Evolutionary conservation across 208 protist species (phyloP).

Genomic region (Leishmania amazonensis): DNA sequence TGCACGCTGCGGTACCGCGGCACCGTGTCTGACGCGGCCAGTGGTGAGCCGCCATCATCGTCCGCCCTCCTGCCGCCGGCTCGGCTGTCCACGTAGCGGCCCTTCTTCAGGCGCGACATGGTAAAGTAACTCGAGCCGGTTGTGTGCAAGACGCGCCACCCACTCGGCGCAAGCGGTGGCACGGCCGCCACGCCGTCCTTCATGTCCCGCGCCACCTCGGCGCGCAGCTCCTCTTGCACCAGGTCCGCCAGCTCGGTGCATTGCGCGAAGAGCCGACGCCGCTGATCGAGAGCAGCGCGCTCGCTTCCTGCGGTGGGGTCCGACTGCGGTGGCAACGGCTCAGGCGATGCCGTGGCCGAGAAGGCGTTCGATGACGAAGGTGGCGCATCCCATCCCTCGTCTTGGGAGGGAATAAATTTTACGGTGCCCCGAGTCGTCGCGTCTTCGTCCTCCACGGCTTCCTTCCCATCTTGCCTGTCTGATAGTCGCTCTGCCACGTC

Average conservation of each 20-base stretch:
- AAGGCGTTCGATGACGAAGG: neutral
- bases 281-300: constrained; percentile 11
- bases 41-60: neutral
- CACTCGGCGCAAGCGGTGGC: constrained; percentile 66
- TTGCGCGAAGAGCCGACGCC: constrained; percentile 21
- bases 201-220: constrained; percentile 72
- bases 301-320: constrained; percentile 10
- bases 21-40: neutral
- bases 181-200: constrained; percentile 67
- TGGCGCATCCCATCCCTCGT: neutral
- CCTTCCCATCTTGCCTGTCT: neutral
- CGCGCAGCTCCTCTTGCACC: constrained; percentile 52
- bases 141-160: constrained; percentile 68
- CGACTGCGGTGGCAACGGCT: neutral
- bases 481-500: neutral
- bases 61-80: neutral
- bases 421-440: neutral
- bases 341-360: neutral
- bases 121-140: constrained; percentile 63
- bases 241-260: constrained; percentile 24
- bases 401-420: neutral
- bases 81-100: neutral
- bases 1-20: constrained; percentile 69
- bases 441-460: neutral
- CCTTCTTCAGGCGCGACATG: constrained; percentile 34